Base-by-base conservation (phyloP, 768 basidiomycete genomes). In the Panus rudis region DNA sequence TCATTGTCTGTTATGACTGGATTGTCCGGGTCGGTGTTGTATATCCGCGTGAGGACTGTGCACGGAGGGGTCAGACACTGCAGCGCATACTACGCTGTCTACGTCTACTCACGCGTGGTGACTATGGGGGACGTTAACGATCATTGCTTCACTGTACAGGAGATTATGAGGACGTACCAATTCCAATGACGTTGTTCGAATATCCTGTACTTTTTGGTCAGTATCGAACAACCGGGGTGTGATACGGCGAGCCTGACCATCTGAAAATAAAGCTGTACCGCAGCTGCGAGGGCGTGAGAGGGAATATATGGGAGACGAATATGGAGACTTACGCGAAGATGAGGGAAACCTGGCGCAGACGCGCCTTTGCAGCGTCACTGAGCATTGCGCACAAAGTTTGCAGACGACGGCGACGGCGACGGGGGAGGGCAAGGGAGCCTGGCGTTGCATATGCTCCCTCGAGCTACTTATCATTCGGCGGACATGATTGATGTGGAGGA, bases 201-300 rank as follows among this genome's bases (percentile, higher is more conserved):
- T 89, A 91, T 22, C 86, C 85, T 88, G 43, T 19, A 41, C 32
- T 7, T 17, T 6, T 8, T 17, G 8, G 16, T 35, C 33, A 35
- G 28, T 30, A n/a, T n/a, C n/a, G n/a, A n/a, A n/a, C n/a, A n/a
- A n/a, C n/a, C n/a, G n/a, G n/a, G n/a, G n/a, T n/a, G n/a, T n/a
- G n/a, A n/a, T n/a, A 8, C 17, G 41, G 20, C 17, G 8, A 4
- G 10, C 27, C 52, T 21, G 63, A 84, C 87, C 88, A 60, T 92
- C 88, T 21, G 87, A 89, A 65, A 92, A 90, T 34, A 91, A 68
- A 32, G 89, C 88, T 3, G 89, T 92, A 56, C 88, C 88, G 59
- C 88, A 90, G 13, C 86, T 88, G 49, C 7, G 16, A 19, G 32
- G 41, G 22, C 33, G 32, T 17, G 32, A 37, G 40, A 41, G 40